phyloP scores from a whole-genome alignment of 2,329 filamentous ascomycete species.

The Aspergillus pseudonomiae region DNA sequence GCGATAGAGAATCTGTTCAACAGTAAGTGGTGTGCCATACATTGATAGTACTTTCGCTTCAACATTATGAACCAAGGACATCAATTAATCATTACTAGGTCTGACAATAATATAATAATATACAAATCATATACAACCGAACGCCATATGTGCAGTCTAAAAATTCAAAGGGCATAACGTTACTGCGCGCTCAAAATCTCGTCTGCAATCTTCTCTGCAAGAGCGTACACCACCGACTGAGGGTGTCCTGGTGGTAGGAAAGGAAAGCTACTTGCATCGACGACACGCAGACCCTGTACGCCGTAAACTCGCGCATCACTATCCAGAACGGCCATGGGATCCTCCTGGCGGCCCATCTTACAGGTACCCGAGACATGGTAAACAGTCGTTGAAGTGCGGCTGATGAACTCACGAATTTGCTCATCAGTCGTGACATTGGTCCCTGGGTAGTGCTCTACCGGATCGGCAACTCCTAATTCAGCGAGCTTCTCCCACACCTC shows the following conservation, averaged over 20 bases:
- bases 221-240: conserved; percentile 38
- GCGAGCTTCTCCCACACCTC: conserved; percentile 34
- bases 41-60: background rate
- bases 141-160: background rate
- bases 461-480: conserved; percentile 23
- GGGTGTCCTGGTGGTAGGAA: conserved; percentile 43
- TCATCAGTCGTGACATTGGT: conserved; percentile 42
- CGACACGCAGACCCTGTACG: conserved; percentile 34
- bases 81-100: background rate
- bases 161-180: background rate
- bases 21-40: background rate
- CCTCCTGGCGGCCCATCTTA: conserved; percentile 39
- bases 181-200: conserved; percentile 15
- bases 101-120: background rate
- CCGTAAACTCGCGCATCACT: conserved; percentile 34
- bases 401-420: conserved; percentile 41
- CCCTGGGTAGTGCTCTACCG: conserved; percentile 40
- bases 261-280: conserved; percentile 39
- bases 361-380: conserved; percentile 41
- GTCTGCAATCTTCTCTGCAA: conserved; percentile 44
- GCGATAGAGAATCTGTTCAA: background rate
- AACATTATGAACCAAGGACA: background rate
- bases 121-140: background rate
- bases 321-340: conserved; percentile 41
- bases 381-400: conserved; percentile 29